Evolutionary conservation across 1,284 basidiomycete species (phyloP).

Genomic region (Ceratobasidium sp.): DNA sequence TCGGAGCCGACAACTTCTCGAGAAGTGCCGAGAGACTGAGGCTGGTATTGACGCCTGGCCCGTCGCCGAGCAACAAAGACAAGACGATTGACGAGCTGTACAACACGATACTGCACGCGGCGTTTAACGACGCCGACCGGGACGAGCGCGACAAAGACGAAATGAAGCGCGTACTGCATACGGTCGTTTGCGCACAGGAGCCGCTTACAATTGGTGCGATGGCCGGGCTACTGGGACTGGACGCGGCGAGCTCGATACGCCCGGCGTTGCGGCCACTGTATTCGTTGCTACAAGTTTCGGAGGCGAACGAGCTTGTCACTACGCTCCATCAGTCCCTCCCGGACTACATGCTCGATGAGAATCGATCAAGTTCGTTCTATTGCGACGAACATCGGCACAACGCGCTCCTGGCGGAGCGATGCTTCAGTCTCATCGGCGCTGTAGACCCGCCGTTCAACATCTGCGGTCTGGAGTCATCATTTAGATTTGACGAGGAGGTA

Average conservation of each 20-base stretch:
- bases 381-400: not conserved
- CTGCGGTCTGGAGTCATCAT: slow-evolving; percentile 17
- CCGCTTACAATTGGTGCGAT: not conserved
- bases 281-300: not conserved
- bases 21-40: not conserved
- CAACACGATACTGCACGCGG: slow-evolving; percentile 7
- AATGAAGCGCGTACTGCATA: not conserved
- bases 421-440: not conserved
- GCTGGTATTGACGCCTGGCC: not conserved
- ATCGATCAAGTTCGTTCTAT: slow-evolving; percentile 2
- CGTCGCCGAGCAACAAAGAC: not conserved
- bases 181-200: slow-evolving; percentile 9
- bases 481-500: not conserved
- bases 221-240: not conserved
- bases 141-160: not conserved
- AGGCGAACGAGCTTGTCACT: not conserved
- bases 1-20: no score
- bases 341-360: not conserved
- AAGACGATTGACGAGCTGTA: not conserved
- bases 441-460: slow-evolving; percentile 28
- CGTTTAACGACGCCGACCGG: not conserved
- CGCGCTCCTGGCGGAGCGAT: not conserved
- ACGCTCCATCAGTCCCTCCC: slow-evolving; percentile 19
- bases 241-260: not conserved
- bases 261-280: not conserved